Evolutionary conservation across 257 asterid species (phyloP), one percentile per base, ranked within the genome.

Genomic region (Forsythia suspensa): DNA sequence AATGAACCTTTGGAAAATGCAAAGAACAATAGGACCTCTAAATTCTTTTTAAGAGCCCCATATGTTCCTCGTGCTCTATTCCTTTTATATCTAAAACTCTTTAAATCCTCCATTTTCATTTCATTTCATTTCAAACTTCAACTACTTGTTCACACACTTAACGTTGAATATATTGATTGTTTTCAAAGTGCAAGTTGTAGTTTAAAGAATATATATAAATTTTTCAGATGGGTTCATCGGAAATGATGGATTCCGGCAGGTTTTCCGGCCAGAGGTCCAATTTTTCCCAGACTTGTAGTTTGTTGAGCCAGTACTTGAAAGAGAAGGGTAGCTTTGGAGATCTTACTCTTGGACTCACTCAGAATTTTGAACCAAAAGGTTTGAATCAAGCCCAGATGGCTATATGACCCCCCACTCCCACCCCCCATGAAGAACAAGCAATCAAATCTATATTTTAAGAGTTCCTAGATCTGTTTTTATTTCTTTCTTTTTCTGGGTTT

Each of bases 321-420:
- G 95, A 89, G 83, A 94, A 90, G 76, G 95, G 97, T 38, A 83
- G 88, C 68, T 85, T 92, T 21, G 96, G 96, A 72, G 96, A 92
- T 68, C 95, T 94, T 29, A 85, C 70, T 24, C 97, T 94, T 4
- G 92, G 92, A 4, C 84, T 94, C 6, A 51, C 84, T 76, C 85
- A 83, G 4, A 82, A 37, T 71, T 57, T 83, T 20, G 90, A 86
- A 67, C 44, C 85, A 18, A 73, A 85, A 72, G 95, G 96, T 92
- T 79, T 39, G 4, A 4, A 70, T 65, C 46, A 0, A 59, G 57
- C n/a, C 18, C 57, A 48, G 4, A 48, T 13, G 2, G 18, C 57
- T 48, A 48, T 5, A 48, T 48, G 15, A 48, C 3, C 57, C 20
- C 48, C 48, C 57, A 1, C 34, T 1, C 34, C 34, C 34, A 1